Percentiles rank a stretch among this genome's conserved stretches.
Conservation (phyloP, 1,139 yeast species). For the Taphrina betulina region DNA sequence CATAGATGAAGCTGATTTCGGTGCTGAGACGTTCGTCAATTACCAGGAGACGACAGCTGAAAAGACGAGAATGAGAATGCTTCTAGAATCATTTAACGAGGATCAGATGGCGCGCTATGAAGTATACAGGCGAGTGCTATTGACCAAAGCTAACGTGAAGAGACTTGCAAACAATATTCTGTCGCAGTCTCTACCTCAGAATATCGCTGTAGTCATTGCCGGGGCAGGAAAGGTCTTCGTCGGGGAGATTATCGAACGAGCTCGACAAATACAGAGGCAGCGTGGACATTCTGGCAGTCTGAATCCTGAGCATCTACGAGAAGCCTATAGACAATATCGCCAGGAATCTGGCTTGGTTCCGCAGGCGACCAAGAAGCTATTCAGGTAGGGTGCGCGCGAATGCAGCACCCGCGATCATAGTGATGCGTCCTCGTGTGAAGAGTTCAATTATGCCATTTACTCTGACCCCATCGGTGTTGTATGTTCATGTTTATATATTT, state of each 20-base stretch:
- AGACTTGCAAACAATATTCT: conserved; percentile 68
- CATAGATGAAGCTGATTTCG: conserved; percentile 29
- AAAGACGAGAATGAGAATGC: conserved; percentile 47
- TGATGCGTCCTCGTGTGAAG: too few relatives aligned
- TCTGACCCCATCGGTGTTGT: too few relatives aligned
- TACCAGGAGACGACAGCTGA: conserved; percentile 31
- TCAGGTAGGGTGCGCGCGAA: too few relatives aligned
- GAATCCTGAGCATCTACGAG: conserved; percentile 79
- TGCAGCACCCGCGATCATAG: too few relatives aligned
- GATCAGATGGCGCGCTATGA: conserved; percentile 87
- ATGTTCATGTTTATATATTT: too few relatives aligned
- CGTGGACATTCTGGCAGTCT: conserved; percentile 55
- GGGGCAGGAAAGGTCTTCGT: conserved; percentile 86
- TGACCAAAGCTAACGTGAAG: conserved; percentile 76
- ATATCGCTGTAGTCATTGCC: conserved; percentile 76
- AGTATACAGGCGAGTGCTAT: conserved; percentile 76
- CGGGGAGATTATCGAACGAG: conserved; percentile 74
- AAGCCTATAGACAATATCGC: conserved; percentile 65
- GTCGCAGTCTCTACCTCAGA: conserved; percentile 80
- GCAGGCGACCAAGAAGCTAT: conserved; percentile 4
- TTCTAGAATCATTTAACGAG: conserved; percentile 71
- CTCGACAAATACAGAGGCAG: conserved; percentile 35
- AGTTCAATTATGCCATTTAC: too few relatives aligned
- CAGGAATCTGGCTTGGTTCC: conserved; percentile 8
- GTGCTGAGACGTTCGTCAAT: conserved; percentile 12